These are phyloP conservation scores for Rhodotorula sp. DNA, from an alignment of 1,284 basidiomycete species.

Conservation along the genomic window DNA sequence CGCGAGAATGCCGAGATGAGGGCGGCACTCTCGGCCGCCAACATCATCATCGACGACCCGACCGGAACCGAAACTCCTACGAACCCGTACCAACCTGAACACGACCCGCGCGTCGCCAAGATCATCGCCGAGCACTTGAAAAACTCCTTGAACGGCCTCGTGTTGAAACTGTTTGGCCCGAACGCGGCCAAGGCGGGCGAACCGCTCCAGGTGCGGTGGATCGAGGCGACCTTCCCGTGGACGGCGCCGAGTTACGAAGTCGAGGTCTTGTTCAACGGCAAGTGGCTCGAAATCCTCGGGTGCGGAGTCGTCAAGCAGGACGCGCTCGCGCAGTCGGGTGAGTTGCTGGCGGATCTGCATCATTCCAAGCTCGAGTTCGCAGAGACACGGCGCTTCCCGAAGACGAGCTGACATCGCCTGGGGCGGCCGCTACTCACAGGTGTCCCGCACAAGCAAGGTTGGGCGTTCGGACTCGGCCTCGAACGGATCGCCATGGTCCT, in stretches of 20 bases:
- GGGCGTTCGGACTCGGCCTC: conserved; percentile 97
- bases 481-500: conserved; percentile 99
- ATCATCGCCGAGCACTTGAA: conserved; percentile 84
- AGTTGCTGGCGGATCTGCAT: conserved; percentile 56
- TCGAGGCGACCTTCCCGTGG: conserved; percentile 97
- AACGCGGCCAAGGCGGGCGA: conserved; percentile 35
- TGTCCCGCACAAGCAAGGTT: conserved; percentile 79
- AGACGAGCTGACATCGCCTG: not conserved
- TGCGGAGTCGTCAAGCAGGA: conserved; percentile 88
- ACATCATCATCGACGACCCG: conserved; percentile 82
- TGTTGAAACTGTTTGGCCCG: conserved; percentile 75
- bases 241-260: conserved; percentile 97
- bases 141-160: conserved; percentile 82
- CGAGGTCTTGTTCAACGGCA: conserved; percentile 92
- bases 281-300: conserved; percentile 97
- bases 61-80: conserved; percentile 64
- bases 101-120: conserved; percentile 69
- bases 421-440: conserved; percentile 53
- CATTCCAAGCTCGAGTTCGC: conserved; percentile 1
- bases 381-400: not conserved
- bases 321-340: conserved; percentile 82
- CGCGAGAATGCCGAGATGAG: conserved; percentile 60
- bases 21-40: conserved; percentile 62
- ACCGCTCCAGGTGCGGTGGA: conserved; percentile 90
- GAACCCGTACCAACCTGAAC: conserved; percentile 77